Evolutionary conservation across 139 green algal species (phyloP), one percentile per base, ranked within the genome.

Genomic region (Micromonas pusilla): DNA sequence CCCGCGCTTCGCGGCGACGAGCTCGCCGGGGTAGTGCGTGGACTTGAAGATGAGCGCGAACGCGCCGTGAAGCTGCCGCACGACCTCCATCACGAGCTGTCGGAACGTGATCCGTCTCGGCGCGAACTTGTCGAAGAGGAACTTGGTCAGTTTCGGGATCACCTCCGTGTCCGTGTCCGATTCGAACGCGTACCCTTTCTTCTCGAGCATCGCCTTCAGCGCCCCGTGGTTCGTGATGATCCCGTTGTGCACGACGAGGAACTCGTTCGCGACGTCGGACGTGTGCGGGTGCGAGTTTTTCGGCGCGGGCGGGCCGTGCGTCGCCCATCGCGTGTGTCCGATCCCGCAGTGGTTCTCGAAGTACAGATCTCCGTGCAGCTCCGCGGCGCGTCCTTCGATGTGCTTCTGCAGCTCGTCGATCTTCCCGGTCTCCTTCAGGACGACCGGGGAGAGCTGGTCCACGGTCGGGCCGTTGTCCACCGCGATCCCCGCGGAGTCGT

Each of bases 221-320:
- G 91, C 84, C 70, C 90, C 85, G 86, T 94, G 97, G 89, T 99
- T 99, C 39, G 96, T 99, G 89, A 99, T 98, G 85, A 98, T 99
- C 64, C 95, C 95, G 79, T 99, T 99, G 90, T 99, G 96, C 36
- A 99, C 96, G 6, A 99, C 92, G 26, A 96, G 85, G 80, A 99
- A 99, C 77, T 95, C 89, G 67, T 89, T 84, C 54, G 86, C 84
- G 64, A 66, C 86, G 91, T 75, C 88, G 93, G 30, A 89, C 81
- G 60, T 93, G 89, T 77, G 96, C 28, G 86, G 95, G 83, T 99
- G 95, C 80, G 83, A 88, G 88, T 99, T 99, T 13, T 75, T 80
- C 9, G 85, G 90, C 26, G 36, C 62, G 6, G 95, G 95, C 4
- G 83, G 73, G 20, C 94, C 93, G 84, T 98, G 94, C 1, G 96